Conservation (phyloP, 331 rosid genomes). For the Quercus phellos region DNA sequence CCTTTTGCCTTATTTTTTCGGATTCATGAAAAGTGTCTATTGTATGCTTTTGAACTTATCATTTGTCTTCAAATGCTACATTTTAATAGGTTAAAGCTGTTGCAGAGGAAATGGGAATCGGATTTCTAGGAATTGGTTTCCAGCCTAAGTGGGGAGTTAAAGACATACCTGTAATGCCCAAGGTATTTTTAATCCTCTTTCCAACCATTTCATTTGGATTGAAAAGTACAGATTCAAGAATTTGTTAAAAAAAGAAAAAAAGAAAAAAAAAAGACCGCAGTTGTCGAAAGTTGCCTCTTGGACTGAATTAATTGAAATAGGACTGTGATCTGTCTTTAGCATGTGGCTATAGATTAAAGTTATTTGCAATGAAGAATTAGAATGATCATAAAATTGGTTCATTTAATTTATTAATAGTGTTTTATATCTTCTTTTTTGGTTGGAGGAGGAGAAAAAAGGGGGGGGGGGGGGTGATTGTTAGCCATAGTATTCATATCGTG, state of each 20-base stretch:
- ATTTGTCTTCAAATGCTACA: constrained; percentile 1
- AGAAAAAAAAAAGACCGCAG: neutral
- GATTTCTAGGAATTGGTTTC: constrained; percentile 95
- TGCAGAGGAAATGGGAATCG: constrained; percentile 96
- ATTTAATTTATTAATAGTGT: neutral
- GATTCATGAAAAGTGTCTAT: constrained; percentile 4
- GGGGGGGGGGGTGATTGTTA: no score
- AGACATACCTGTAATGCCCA: constrained; percentile 97
- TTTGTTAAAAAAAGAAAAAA: neutral
- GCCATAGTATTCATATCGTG: neutral
- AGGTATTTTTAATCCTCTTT: constrained; percentile 45
- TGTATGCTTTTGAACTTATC: constrained; percentile 7
- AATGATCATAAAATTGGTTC: neutral
- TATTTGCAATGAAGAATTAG: neutral
- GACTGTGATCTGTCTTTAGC: neutral
- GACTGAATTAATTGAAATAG: neutral
- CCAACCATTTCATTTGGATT: neutral
- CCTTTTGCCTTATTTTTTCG: constrained; percentile 8
- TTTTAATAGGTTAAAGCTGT: constrained; percentile 84
- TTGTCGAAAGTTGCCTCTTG: neutral
- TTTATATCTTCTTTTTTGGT: neutral
- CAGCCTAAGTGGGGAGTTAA: constrained; percentile 86
- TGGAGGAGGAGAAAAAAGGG: no score
- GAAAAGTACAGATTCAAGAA: neutral
- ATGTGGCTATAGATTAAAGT: neutral